Percentiles rank a stretch among this genome's conserved stretches.
Evolutionary conservation across 2,329 filamentous ascomycete genomes (phyloP).

Genomic region (Clonostachys solani): DNA sequence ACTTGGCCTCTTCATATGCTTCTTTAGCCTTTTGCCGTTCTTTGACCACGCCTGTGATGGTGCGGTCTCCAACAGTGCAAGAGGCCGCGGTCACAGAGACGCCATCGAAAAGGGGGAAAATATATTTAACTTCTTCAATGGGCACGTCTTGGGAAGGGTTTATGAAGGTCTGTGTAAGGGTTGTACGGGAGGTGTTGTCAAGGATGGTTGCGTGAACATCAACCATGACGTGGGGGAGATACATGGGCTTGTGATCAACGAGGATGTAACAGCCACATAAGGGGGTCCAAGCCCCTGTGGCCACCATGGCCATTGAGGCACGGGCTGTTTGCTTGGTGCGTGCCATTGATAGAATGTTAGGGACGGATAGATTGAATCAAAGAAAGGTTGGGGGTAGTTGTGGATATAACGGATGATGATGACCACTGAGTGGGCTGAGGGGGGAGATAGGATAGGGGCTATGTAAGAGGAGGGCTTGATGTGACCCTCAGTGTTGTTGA

Average conservation of each 20-base stretch:
- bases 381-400: too few species aligned
- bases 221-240: conserved; percentile 55
- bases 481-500: too few species aligned
- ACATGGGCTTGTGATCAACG: conserved; percentile 17
- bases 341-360: too few species aligned
- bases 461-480: too few species aligned
- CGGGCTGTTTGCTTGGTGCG: too few species aligned
- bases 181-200: conserved; percentile 43
- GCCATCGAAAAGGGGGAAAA: conserved; percentile 70
- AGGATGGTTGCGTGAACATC: conserved; percentile 56
- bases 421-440: too few species aligned
- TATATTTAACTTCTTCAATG: conserved; percentile 51
- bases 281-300: too few species aligned
- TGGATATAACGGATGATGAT: too few species aligned
- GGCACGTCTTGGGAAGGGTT: conserved; percentile 39
- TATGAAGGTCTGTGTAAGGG: conserved; percentile 52
- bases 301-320: too few species aligned
- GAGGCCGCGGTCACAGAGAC: conserved; percentile 65
- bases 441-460: too few species aligned
- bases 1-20: conserved; percentile 55
- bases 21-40: conserved; percentile 57
- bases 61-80: conserved; percentile 56
- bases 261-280: conserved; percentile 29
- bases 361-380: too few species aligned
- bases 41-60: conserved; percentile 64